Base-by-base conservation (phyloP, 345 rosid species). In the Linum tenue region DNA sequence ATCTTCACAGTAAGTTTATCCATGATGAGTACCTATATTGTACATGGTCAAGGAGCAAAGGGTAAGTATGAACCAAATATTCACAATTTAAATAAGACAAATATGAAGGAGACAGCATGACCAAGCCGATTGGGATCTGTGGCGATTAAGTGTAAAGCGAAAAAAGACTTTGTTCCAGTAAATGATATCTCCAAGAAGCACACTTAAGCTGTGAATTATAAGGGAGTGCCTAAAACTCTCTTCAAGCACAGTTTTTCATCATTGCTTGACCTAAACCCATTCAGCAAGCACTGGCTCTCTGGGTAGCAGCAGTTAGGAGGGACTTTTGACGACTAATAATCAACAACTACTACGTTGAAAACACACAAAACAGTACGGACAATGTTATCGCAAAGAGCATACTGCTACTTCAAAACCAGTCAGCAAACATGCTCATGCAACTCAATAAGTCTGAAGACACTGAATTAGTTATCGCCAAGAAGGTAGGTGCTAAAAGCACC, bases 1-100 rank as follows among this genome's bases (percentile, higher is more conserved):
- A 95, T 83, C 87, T 89, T 95, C 62, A 95, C 86, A 36, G 98
- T 95, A 58, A 85, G 85, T 76, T 81, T 91, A 83, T 95, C 99
- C 96, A 95, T 91, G 80, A 95, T 91, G 64, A 91, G 86, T 67
- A 95, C 99, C 99, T 95, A n/a, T n/a, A 66, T 55, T 65, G 16
- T 70, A 51, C 55, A 55, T n/a, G 65, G 37, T 43, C 43, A 48
- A 66, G 51, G 59, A 39, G 50, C 50, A 43, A 22, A 22, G 31
- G 31, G 31, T 22, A 22, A 22, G 31, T 22, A 22, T 22, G 31
- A 22, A 22, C 31, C 31, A 22, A 22, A 22, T 22, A 22, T 22
- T 22, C 31, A 22, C 31, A 22, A 22, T 22, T 22, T 22, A 22
- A 22, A 22, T 43, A 11, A 43, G 50, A 43, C 10, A 2, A 43